Base-by-base conservation (phyloP, 495 filamentous ascomycete species). In the Daldinia decipiens region DNA sequence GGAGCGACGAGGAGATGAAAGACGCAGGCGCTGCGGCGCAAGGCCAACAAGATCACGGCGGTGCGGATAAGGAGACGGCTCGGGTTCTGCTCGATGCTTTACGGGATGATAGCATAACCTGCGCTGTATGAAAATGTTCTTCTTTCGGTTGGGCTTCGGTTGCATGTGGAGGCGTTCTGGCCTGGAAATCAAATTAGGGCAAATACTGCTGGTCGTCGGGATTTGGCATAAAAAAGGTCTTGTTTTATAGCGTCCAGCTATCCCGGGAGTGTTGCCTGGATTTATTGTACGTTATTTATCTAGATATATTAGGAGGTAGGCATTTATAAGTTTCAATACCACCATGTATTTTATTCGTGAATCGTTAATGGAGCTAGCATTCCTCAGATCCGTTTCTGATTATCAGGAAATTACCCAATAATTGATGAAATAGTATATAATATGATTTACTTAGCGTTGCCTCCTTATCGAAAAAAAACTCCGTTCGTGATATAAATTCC, bases 31-130 rank as follows among this genome's bases (percentile, higher is more conserved):
- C 47, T 3, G 21, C 53, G 47, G 26, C 36, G 29, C 67, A 68
- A 7, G 54, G 43, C 2, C 55, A 24, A 24, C 21, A 63, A 5
- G 27, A 59, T 31, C 19, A 31, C 11, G 40, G 27, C 19, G 65
- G 52, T 0, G 59, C 55, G 19, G 76, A 78, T 34, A 73, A 55
- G 29, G 76, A 78, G 45, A 72, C 76, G 6, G 74, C 74, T 9
- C 47, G 65, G 26, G 74, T 62, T 6, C 62, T 78, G 31, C 70
- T 78, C 0, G 68, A 77, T 27, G 76, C 74, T 0, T 24, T 78
- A 39, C 63, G 65, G 11, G 72, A 78, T 9, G 64, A 68, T 38
- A 11, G 31, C 6, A 60, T 71, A 13, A 69, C 61, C 26, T 74
- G 68, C 39, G 36, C 57, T 31, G 71, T 63, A 58, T 67, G 60